These are phyloP conservation scores for Septoria petroselini DNA, from an alignment of 2,329 filamentous ascomycete species.

Conservation along the genomic window DNA sequence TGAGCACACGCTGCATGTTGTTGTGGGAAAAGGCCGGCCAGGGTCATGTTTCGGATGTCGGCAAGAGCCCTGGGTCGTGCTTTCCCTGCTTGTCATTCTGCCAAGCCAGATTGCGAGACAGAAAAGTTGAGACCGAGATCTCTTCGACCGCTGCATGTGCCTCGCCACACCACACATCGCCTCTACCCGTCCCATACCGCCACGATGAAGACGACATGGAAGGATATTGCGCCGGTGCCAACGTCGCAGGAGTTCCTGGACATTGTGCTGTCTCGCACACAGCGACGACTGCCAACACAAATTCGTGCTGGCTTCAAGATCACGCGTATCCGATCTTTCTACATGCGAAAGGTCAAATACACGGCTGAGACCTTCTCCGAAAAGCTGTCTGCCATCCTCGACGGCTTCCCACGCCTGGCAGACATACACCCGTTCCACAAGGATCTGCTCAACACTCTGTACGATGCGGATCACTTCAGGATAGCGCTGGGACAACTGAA, in stretches of 20 bases:
- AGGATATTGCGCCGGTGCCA: slow-evolving; percentile 56
- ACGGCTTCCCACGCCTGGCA: slow-evolving; percentile 86
- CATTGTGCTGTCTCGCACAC: slow-evolving; percentile 90
- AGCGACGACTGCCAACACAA: slow-evolving; percentile 89
- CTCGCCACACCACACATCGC: slow-evolving; percentile 7
- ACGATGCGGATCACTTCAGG: slow-evolving; percentile 96
- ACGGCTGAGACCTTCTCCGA: slow-evolving; percentile 95
- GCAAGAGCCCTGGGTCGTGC: too few species aligned
- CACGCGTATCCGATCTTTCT: slow-evolving; percentile 88
- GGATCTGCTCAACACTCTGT: slow-evolving; percentile 92
- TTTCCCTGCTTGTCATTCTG: too few species aligned
- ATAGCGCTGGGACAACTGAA: slow-evolving; percentile 95
- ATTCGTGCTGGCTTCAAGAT: slow-evolving; percentile 97
- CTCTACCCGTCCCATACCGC: slow-evolving; percentile 15
- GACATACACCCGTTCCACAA: slow-evolving; percentile 95
- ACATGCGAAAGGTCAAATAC: slow-evolving; percentile 97
- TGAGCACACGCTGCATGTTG: too few species aligned
- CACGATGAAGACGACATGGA: slow-evolving; percentile 59
- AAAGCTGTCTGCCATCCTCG: slow-evolving; percentile 85
- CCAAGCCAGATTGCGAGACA: too few species aligned
- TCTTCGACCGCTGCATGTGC: slow-evolving; percentile 3
- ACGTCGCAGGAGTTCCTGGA: slow-evolving; percentile 95
- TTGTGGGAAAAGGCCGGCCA: too few species aligned
- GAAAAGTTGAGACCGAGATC: not conserved
- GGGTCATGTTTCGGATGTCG: too few species aligned